phyloP scores from a whole-genome alignment of 1,284 basidiomycete species.

The Grifola frondosa region DNA sequence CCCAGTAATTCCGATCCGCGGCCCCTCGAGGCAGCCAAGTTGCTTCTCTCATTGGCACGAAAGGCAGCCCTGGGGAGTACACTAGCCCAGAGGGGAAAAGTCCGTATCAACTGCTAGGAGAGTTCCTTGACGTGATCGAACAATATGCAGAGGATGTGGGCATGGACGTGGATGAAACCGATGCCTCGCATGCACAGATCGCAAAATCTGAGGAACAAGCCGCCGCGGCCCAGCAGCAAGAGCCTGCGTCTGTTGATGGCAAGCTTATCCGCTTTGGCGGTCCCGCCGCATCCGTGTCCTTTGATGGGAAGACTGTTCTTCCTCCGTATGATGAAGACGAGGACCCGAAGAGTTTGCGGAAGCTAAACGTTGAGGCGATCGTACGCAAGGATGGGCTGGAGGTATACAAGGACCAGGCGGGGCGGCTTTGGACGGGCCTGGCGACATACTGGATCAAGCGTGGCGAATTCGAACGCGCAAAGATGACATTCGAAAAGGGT shows the following conservation, averaged over 20 bases:
- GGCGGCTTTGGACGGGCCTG: constrained; percentile 92
- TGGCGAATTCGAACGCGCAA: constrained; percentile 89
- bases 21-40: constrained; percentile 92
- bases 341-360: constrained; percentile 71
- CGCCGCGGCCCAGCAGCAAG: constrained; percentile 27
- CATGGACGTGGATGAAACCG: constrained; percentile 77
- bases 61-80: constrained; percentile 84
- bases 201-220: constrained; percentile 34
- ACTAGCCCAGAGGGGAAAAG: constrained; percentile 92
- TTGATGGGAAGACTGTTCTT: constrained; percentile 47
- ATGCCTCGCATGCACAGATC: constrained; percentile 48
- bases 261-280: constrained; percentile 76
- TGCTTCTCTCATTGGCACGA: constrained; percentile 81
- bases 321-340: constrained; percentile 77
- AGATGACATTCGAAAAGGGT: constrained; percentile 86
- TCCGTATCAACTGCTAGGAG: constrained; percentile 89
- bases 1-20: constrained; percentile 67
- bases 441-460: constrained; percentile 99
- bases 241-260: constrained; percentile 55
- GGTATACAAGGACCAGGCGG: constrained; percentile 95
- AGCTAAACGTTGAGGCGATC: constrained; percentile 86
- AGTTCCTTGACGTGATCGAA: constrained; percentile 93
- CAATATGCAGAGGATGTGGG: constrained; percentile 92
- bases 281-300: constrained; percentile 56
- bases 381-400: constrained; percentile 84